A percentile compares a stretch with the other conserved stretches of the same genome.
These are phyloP conservation scores for Isatis tinctoria DNA, from an alignment of 345 rosid genomes.

Conservation along the genomic window DNA sequence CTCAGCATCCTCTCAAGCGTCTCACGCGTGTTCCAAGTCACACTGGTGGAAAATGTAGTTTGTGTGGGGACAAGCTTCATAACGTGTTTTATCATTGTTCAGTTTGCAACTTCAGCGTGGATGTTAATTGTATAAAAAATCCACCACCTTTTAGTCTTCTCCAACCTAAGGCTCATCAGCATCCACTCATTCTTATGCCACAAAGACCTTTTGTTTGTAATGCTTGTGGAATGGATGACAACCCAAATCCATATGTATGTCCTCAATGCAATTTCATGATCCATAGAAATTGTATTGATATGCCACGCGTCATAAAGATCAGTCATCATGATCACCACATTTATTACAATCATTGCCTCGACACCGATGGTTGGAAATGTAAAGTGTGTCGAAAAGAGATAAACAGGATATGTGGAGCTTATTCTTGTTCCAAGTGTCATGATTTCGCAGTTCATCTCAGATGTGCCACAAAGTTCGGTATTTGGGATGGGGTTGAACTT, in stretches of 20 bases:
- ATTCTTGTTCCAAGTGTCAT: not conserved
- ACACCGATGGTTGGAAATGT: not conserved
- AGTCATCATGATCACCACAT: not conserved
- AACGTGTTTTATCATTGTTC: conserved; percentile 11
- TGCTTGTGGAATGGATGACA: conserved; percentile 17
- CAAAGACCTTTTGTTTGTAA: not conserved
- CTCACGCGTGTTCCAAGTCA: not conserved
- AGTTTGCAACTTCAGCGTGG: not conserved
- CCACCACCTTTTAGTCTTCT: conserved; percentile 5
- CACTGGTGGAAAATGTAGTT: not conserved
- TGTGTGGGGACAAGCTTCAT: not conserved
- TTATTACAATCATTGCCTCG: not conserved
- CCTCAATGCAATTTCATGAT: conserved; percentile 14
- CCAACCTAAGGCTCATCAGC: not conserved
- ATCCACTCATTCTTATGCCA: conserved; percentile 10
- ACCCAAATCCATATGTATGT: conserved; percentile 17
- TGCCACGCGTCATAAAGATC: not conserved
- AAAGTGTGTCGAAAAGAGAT: not conserved
- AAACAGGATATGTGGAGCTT: conserved; percentile 2
- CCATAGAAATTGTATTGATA: conserved; percentile 2
- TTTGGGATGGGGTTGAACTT: conserved; percentile 15
- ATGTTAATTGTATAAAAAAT: not conserved
- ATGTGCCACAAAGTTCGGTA: conserved; percentile 7
- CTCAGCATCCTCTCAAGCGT: conserved; percentile 8
- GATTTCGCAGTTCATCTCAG: not conserved